Conservation (phyloP, 208 protist species). For the Trypanosoma vivax region DNA sequence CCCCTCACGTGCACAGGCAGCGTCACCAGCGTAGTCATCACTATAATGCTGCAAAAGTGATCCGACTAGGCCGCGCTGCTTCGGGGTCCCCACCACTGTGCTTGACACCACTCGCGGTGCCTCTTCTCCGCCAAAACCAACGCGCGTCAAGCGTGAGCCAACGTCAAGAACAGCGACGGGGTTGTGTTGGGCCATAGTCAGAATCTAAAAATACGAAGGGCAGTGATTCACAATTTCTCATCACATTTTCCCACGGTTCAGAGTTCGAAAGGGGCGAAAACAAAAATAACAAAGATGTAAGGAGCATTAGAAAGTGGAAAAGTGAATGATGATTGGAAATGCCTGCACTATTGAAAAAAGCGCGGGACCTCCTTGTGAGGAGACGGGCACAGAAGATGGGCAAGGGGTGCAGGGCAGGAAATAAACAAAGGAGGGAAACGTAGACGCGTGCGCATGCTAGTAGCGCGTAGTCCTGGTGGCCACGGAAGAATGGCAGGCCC, state of each 20-base stretch:
- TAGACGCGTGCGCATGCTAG: too few species aligned
- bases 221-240: background rate
- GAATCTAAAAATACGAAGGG: too few species aligned
- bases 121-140: constrained; percentile 94
- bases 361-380: too few species aligned
- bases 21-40: constrained; percentile 65
- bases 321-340: too few species aligned
- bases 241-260: background rate
- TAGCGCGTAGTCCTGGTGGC: too few species aligned
- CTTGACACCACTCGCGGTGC: constrained; percentile 89
- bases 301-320: too few species aligned
- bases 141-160: constrained; percentile 89
- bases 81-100: constrained; percentile 63
- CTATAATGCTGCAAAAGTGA: constrained; percentile 55
- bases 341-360: too few species aligned
- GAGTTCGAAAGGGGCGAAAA: background rate
- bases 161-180: constrained; percentile 92
- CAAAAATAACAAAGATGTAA: constrained; percentile 4
- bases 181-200: constrained; percentile 15
- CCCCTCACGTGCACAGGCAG: constrained; percentile 47
- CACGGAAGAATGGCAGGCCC: constrained; percentile 2
- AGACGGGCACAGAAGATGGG: too few species aligned
- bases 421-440: too few species aligned
- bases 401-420: too few species aligned
- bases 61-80: constrained; percentile 47